Conservation (phyloP, 108 stramenopile genomes). For the Craspedostauros australis region DNA sequence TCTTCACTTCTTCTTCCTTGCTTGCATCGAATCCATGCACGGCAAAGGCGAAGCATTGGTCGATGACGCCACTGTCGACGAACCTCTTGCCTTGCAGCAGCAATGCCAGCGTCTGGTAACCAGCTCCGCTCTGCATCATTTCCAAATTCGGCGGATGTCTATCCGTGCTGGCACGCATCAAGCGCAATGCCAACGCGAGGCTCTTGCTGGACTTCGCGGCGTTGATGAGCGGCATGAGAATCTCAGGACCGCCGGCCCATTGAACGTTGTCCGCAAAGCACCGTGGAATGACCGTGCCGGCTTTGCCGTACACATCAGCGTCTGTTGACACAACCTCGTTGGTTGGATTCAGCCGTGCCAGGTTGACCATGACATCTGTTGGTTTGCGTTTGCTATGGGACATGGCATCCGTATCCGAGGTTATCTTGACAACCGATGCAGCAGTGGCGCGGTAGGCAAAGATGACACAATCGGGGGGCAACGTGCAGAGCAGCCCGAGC, state of each 20-base stretch:
- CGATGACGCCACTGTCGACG: slow-evolving; percentile 65
- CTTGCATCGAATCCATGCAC: slow-evolving; percentile 72
- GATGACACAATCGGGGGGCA: slow-evolving; percentile 60
- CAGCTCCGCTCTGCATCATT: slow-evolving; percentile 76
- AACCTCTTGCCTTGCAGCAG: slow-evolving; percentile 70
- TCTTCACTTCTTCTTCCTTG: slow-evolving; percentile 27
- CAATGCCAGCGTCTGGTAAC: slow-evolving; percentile 75
- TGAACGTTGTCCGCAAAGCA: slow-evolving; percentile 85
- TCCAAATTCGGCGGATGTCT: slow-evolving; percentile 79
- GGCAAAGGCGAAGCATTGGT: slow-evolving; percentile 83
- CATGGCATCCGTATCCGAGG: slow-evolving; percentile 26
- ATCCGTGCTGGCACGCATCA: slow-evolving; percentile 63
- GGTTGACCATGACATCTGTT: slow-evolving; percentile 51
- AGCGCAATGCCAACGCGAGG: slow-evolving; percentile 56
- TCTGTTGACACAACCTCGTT: slow-evolving; percentile 60
- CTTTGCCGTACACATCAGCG: slow-evolving; percentile 66
- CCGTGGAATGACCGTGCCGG: slow-evolving; percentile 58
- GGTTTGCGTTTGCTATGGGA: slow-evolving; percentile 32
- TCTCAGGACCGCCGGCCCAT: slow-evolving; percentile 78
- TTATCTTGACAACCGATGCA: slow-evolving; percentile 18
- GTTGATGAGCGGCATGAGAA: slow-evolving; percentile 71
- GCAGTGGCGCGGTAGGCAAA: slow-evolving; percentile 72
- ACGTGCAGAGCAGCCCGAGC: slow-evolving; percentile 62
- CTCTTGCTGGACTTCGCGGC: slow-evolving; percentile 59
- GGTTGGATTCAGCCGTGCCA: slow-evolving; percentile 58